These are phyloP conservation scores for Harrya chromipes DNA, from an alignment of 768 basidiomycete species.

Conservation along the genomic window DNA sequence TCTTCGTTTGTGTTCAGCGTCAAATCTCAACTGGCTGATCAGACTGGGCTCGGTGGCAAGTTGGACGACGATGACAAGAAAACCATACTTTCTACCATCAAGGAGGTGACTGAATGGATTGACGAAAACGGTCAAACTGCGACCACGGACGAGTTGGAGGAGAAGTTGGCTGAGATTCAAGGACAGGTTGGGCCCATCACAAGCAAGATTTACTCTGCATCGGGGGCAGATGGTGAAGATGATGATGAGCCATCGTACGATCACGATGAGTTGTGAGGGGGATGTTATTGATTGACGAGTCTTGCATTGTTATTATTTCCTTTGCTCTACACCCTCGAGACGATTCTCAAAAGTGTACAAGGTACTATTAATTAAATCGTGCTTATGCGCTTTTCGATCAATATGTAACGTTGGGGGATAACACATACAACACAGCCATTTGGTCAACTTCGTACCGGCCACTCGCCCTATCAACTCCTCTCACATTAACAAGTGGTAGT, in stretches of 20 bases:
- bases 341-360: not conserved
- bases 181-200: conserved; percentile 80
- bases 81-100: conserved; percentile 74
- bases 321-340: not conserved
- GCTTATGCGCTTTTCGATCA: too few species aligned
- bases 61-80: conserved; percentile 79
- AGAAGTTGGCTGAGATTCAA: conserved; percentile 80
- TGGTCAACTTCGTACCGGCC: too few species aligned
- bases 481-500: too few species aligned
- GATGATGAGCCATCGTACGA: conserved; percentile 43
- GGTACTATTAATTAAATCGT: conserved; percentile 16
- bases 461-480: too few species aligned
- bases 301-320: conserved; percentile 7
- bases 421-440: too few species aligned
- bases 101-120: conserved; percentile 90
- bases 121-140: conserved; percentile 79
- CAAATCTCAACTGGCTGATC: conserved; percentile 82
- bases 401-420: too few species aligned
- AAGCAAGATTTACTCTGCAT: conserved; percentile 65
- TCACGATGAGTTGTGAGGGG: conserved; percentile 52
- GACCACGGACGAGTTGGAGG: conserved; percentile 84
- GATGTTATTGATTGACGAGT: conserved; percentile 4
- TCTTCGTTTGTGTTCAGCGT: conserved; percentile 83
- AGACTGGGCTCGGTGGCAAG: conserved; percentile 90
- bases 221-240: conserved; percentile 37